These are phyloP conservation scores for Fusarium sp. DNA, from an alignment of 2,329 filamentous ascomycete genomes.

Conservation along the genomic window DNA sequence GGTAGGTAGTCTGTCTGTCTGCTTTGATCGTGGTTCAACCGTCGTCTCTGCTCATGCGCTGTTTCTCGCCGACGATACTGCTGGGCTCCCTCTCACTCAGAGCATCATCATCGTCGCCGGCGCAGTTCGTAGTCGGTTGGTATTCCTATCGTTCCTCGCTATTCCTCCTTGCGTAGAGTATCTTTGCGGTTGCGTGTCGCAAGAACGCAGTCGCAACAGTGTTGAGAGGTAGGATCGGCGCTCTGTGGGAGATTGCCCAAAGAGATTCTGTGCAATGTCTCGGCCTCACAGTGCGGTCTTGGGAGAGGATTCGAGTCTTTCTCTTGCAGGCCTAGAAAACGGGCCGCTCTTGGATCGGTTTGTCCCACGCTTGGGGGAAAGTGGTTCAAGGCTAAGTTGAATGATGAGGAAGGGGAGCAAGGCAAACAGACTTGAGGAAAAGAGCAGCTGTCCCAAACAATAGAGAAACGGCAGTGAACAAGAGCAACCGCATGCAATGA, in stretches of 20 bases:
- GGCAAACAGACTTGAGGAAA: neutral
- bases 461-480: constrained; percentile 7
- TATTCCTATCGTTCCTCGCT: neutral
- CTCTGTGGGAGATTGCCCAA: constrained; percentile 10
- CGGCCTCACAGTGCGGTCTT: constrained; percentile 18
- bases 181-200: constrained; percentile 4
- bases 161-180: constrained; percentile 2
- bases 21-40: neutral
- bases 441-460: constrained; percentile 9
- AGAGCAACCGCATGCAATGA: constrained; percentile 8
- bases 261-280: constrained; percentile 34
- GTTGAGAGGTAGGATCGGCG: constrained; percentile 10
- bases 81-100: constrained; percentile 17
- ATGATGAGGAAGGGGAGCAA: neutral
- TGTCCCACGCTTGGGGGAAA: constrained; percentile 19
- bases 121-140: constrained; percentile 26
- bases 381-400: neutral
- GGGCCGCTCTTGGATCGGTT: constrained; percentile 30
- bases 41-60: constrained; percentile 16
- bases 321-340: constrained; percentile 23
- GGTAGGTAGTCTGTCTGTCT: neutral
- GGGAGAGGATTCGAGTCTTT: constrained; percentile 6
- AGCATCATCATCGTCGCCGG: constrained; percentile 25
- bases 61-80: constrained; percentile 26
- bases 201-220: constrained; percentile 1